phyloP scores from a whole-genome alignment of 177 flowering plant species.

The Vitis hybrid region DNA sequence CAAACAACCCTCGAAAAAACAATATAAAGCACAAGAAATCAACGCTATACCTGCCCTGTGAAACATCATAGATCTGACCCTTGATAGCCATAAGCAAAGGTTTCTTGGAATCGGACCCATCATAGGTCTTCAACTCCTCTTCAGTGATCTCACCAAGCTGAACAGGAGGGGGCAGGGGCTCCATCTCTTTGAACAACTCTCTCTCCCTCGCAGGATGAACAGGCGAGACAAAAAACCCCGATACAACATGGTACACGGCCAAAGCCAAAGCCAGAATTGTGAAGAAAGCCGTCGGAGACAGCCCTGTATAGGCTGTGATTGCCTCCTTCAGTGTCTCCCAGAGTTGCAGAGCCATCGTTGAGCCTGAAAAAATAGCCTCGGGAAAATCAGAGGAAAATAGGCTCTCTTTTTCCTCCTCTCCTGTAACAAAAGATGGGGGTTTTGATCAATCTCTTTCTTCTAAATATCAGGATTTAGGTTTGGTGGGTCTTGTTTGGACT shows the following conservation, averaged over 20 bases:
- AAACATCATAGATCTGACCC: constrained; percentile 97
- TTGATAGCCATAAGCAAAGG: constrained; percentile 98
- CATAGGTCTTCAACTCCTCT: constrained; percentile 75
- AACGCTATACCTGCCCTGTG: constrained; percentile 78
- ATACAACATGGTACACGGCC: constrained; percentile 65
- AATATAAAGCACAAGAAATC: neutral
- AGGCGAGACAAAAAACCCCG: constrained; percentile 55
- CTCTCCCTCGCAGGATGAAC: constrained; percentile 33
- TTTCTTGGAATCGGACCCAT: constrained; percentile 79
- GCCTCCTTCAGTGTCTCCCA: constrained; percentile 89
- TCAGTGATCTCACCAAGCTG: constrained; percentile 87
- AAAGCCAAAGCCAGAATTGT: constrained; percentile 63
- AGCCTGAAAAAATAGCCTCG: constrained; percentile 1
- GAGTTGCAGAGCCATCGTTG: constrained; percentile 58
- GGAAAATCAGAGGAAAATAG: constrained; percentile 1
- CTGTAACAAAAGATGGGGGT: neutral
- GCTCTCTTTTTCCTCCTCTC: neutral
- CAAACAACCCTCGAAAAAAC: neutral
- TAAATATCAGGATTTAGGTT: too few species aligned
- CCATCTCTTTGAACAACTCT: constrained; percentile 39
- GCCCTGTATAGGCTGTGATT: constrained; percentile 79
- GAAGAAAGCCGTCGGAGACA: constrained; percentile 82
- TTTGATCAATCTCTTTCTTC: neutral
- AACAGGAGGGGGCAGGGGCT: constrained; percentile 90
- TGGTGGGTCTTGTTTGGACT: too few species aligned